These are phyloP conservation scores for Thermochaetoides dissita DNA, from an alignment of 2,329 filamentous ascomycete species.

Conservation along the genomic window DNA sequence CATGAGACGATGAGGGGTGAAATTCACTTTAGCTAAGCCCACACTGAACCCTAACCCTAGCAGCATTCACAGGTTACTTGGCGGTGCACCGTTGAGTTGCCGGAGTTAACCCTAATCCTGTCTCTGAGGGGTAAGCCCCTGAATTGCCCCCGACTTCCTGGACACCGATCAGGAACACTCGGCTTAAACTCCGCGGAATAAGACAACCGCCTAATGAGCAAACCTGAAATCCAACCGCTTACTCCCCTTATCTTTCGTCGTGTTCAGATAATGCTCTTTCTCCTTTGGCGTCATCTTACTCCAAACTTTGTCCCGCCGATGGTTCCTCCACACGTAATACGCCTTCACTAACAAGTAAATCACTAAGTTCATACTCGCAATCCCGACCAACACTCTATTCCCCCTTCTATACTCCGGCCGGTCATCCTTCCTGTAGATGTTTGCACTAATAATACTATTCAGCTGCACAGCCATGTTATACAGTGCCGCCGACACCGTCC, in stretches of 20 bases:
- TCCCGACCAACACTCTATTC: slow-evolving; percentile 38
- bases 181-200: no score
- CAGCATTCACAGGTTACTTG: no score
- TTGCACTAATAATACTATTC: slow-evolving; percentile 26
- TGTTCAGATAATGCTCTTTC: slow-evolving; percentile 18
- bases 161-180: no score
- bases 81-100: no score
- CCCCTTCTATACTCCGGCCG: slow-evolving; percentile 37
- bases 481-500: slow-evolving; percentile 46
- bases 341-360: slow-evolving; percentile 19
- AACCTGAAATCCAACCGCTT: slow-evolving; percentile 23
- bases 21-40: no score
- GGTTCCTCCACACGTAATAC: slow-evolving; percentile 23
- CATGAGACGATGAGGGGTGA: no score
- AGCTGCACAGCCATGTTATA: slow-evolving; percentile 44
- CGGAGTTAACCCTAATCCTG: no score
- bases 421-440: slow-evolving; percentile 26
- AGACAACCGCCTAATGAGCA: slow-evolving; percentile 12
- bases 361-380: slow-evolving; percentile 19
- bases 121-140: no score
- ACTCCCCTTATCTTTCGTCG: slow-evolving; percentile 20
- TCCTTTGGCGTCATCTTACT: slow-evolving; percentile 19
- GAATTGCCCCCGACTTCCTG: no score
- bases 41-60: no score
- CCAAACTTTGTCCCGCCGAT: slow-evolving; percentile 17